Evolutionary conservation across 2,329 filamentous ascomycete genomes (phyloP), one percentile per base, ranked within the genome.

Genomic region (Plectosphaerella cucumerina): DNA sequence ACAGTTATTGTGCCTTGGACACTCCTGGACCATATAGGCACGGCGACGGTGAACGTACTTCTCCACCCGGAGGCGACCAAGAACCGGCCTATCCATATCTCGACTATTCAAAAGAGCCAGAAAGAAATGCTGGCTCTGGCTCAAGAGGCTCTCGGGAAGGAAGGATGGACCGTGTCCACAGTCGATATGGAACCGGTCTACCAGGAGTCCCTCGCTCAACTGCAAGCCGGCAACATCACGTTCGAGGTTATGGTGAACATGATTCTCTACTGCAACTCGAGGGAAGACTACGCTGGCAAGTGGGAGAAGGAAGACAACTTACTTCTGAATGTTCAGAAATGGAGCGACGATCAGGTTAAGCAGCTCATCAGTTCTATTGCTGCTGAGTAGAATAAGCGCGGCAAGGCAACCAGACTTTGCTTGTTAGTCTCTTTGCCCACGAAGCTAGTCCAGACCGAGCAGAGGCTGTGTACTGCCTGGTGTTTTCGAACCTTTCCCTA

Each of bases 1-100:
- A 56, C 62, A 35, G 56, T 59, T 31, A 47, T 41, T 12, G 48
- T 60, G 37, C 57, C 58, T 33, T 51, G 54, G 39, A 62, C 61
- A 6, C 62, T 56, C 44, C 57, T 65, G 31, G 26, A 49, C 17
- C 57, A 54, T 22, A 54, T 67, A 34, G 66, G 56, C 12, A 53
- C 54, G 6, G 63, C 62, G 14, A 56, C 65, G 4, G 60, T 58
- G 2, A 58, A 54, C 6, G 53, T 61, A 6, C 56, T 69, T 18
- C 22, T 48, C 39, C 55, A 61, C 44, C 59, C 59, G 2, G 60
- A 58, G 34, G 59, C 62, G 56, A 64, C 63, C n/a, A 57, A 56
- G 43, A 66, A 68, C 57, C 48, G 60, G 4, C 22, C 50, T 14
- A 57, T 60, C 3, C 59, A 58, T 18, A 49, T 65, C 11, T 56